Evolutionary conservation across 2,329 filamentous ascomycete genomes (phyloP).

Genomic region (Akanthomyces muscarius): DNA sequence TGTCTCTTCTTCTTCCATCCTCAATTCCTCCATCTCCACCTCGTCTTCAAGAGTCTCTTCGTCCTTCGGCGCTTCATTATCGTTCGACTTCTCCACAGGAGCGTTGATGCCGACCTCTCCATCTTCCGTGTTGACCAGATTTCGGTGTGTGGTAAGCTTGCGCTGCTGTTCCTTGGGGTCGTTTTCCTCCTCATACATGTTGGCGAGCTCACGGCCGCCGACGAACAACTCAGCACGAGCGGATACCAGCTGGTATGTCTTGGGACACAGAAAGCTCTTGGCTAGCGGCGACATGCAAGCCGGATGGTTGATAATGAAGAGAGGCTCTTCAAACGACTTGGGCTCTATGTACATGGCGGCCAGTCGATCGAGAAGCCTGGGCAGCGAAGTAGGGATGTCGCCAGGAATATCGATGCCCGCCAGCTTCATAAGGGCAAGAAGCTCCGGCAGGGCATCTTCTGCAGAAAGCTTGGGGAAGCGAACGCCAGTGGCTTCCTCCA

Average conservation of each 20-base stretch:
- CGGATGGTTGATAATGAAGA: constrained; percentile 87
- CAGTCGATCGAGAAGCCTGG: constrained; percentile 74
- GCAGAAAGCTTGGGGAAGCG: constrained; percentile 60
- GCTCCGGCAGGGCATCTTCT: constrained; percentile 52
- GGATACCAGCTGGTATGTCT: constrained; percentile 67
- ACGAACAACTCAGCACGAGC: constrained; percentile 85
- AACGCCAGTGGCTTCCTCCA: constrained; percentile 65
- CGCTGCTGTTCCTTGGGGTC: constrained; percentile 78
- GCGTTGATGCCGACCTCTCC: constrained; percentile 29
- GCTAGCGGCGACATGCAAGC: constrained; percentile 86
- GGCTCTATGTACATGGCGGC: constrained; percentile 75
- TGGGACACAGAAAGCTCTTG: constrained; percentile 74
- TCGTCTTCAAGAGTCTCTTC: constrained; percentile 13
- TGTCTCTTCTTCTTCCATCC: constrained; percentile 24
- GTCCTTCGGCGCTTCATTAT: constrained; percentile 17
- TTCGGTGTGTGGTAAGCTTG: constrained; percentile 66
- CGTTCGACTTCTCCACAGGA: background rate
- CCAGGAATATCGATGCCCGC: constrained; percentile 62
- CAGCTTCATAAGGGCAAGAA: constrained; percentile 53
- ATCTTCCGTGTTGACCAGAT: constrained; percentile 33
- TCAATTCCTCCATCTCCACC: constrained; percentile 18
- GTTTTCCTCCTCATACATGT: constrained; percentile 99
- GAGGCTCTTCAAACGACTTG: constrained; percentile 60
- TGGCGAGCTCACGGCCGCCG: constrained; percentile 75
- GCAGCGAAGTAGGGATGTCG: constrained; percentile 55